Conservation (phyloP, 805 yeast species). For the Metschnikowia lochheadii region DNA sequence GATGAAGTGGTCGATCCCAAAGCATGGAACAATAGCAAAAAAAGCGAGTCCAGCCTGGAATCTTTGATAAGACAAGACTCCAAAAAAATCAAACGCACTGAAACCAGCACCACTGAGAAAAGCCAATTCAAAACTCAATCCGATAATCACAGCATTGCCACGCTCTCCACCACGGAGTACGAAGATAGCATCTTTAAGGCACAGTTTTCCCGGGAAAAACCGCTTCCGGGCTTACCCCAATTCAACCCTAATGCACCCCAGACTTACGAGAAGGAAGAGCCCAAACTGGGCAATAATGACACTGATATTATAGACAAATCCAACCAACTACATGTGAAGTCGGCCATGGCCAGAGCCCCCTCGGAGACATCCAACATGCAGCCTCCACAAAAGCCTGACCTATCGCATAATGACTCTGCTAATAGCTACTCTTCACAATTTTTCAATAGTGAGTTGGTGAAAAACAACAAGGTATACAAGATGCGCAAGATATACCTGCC, state of each 20-base stretch:
- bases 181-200: conserved; percentile 35
- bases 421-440: conserved; percentile 1
- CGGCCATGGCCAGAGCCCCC: neutral
- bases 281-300: neutral
- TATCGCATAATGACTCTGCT: neutral
- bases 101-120: neutral
- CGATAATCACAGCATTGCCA: conserved; percentile 23
- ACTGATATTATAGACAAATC: neutral
- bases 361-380: neutral
- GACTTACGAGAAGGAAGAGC: neutral
- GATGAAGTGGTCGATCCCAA: neutral
- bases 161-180: conserved; percentile 37
- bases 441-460: conserved; percentile 28
- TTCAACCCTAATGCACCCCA: neutral
- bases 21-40: neutral
- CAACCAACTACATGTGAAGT: conserved; percentile 1
- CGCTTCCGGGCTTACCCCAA: conserved; percentile 13
- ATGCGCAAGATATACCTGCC: conserved; percentile 35
- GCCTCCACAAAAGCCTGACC: neutral
- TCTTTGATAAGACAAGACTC: neutral
- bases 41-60: neutral
- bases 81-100: neutral
- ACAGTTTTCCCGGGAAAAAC: conserved; percentile 26
- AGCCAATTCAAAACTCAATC: neutral
- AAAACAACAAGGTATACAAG: conserved; percentile 32